Evolutionary conservation across 2,329 filamentous ascomycete genomes (phyloP), one percentile per base, ranked within the genome.

Genomic region (Basipetospora chlamydospora): DNA sequence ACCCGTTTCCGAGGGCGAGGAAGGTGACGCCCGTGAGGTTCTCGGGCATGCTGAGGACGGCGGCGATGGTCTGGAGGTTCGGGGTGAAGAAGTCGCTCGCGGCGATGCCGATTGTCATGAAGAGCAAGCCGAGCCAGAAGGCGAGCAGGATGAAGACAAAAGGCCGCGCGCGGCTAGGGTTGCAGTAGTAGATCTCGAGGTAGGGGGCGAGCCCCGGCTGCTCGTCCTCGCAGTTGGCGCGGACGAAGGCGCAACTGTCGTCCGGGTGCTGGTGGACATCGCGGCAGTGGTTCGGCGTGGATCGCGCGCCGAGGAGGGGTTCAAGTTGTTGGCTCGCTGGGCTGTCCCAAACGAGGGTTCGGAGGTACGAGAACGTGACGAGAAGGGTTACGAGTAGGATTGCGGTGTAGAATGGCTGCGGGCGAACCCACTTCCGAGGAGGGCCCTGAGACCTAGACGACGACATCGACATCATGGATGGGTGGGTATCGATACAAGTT

Each of bases 81-180:
- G 96, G 76, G 59, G 87, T 96, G 60, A 98, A 90, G 64, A 98
- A 98, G 60, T 98, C 90, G 58, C 86, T 95, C 16, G 90, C 90
- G 11, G 90, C 90, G 44, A 98, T 95, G 41, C 90, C 90, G 44
- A 98, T 95, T 11, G 90, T 96, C 47, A 82, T 88, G 59, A 98
- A 98, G 6, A 98, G 73, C 38, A 96, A 63, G 26, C 74, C 81
- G 6, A 95, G 71, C 90, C 90, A 98, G 41, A 77, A 48, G 12
- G 84, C 70, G 31, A 98, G 64, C 28, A 93, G 62, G 16, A 65
- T 53, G 50, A 98, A 92, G n/a, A 82, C 85, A 31, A 93, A 44
- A 1, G 81, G 77, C 50, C 84, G 78, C 11, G 66, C 74, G 37
- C 73, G 58, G 38, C 66, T 64, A 23, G 93, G 65, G 29, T 64